Percentiles rank a stretch among this genome's conserved stretches.
These are phyloP conservation scores for Tanacetum coccineum DNA, from an alignment of 129 eudicot genomes.

Conservation along the genomic window DNA sequence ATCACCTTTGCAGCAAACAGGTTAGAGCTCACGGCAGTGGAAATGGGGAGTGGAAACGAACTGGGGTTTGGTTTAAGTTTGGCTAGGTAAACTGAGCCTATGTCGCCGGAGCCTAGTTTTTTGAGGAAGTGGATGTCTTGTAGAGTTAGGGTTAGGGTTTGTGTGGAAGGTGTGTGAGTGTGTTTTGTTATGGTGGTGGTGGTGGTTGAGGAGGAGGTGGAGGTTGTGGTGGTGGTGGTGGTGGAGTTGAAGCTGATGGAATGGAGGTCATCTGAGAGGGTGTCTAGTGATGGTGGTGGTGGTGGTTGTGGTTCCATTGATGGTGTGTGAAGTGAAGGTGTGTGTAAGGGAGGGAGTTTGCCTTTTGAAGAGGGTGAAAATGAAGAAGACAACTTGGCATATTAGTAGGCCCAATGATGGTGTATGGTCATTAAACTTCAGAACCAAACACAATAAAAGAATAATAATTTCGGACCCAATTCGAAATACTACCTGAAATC, in stretches of 20 bases:
- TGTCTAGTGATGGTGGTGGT: slow-evolving; percentile 45
- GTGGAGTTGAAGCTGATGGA: slow-evolving; percentile 91
- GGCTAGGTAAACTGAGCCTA: slow-evolving; percentile 80
- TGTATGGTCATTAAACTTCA: not conserved
- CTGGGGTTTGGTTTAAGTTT: slow-evolving; percentile 37
- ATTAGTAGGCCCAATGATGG: not conserved
- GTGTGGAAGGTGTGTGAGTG: slow-evolving; percentile 38
- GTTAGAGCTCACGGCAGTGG: slow-evolving; percentile 1
- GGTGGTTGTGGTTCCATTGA: slow-evolving; percentile 48
- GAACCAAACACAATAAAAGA: too few species aligned
- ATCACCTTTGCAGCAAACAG: slow-evolving; percentile 83
- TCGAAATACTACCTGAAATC: too few species aligned
- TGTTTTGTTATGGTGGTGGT: slow-evolving; percentile 41
- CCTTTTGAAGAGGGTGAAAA: slow-evolving; percentile 11
- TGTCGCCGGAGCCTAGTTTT: slow-evolving; percentile 93
- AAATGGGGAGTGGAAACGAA: slow-evolving; percentile 3
- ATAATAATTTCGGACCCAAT: too few species aligned
- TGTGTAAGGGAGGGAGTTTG: not conserved
- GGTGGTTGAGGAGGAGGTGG: slow-evolving; percentile 59
- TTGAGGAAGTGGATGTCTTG: slow-evolving; percentile 66
- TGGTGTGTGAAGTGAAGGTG: not conserved
- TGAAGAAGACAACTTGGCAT: not conserved
- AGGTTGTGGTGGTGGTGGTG: slow-evolving; percentile 45
- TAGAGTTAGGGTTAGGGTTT: slow-evolving; percentile 39
- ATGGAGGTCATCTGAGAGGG: slow-evolving; percentile 64